Base-by-base conservation (phyloP, 768 basidiomycete species). In the Amanita inopinata region DNA sequence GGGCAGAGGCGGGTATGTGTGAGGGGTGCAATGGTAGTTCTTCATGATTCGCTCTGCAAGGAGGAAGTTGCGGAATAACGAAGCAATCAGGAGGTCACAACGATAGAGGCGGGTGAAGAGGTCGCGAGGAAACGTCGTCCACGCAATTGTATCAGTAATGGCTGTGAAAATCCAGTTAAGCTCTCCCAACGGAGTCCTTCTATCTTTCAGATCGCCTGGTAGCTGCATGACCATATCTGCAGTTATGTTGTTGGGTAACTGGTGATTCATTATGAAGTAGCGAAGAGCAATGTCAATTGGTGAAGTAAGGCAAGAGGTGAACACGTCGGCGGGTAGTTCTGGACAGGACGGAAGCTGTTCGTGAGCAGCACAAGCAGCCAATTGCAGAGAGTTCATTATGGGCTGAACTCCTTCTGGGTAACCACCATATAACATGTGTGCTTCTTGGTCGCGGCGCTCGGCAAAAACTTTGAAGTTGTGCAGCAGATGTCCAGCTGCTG, bases 161-260 rank as follows among this genome's bases (percentile, higher is more conserved):
- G 94, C 91, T 1, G 92, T 98, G 64, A 98, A 98, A 49, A 98
- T 98, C 96, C 96, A 99, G 58, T 94, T 96, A n/a, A 99, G 75
- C 63, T 99, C 96, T 38, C 96, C 96, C 0, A 99, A 69, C 1
- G 96, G 93, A 0, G 96, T 98, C 18, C 93, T 77, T 14, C 96
- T 76, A 56, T 99, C 96, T 62, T 94, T 96, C 46, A 98, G 74
- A 57, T 97, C 93, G 6, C 96, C 96, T 0, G 96, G 96, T 9
- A 99, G 76, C 58, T 92, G 87, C 73, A 87, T 79, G 24, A 93
- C 83, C 85, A 91, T 87, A 54, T 97, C 91, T 20, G 83, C 71
- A 6, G 80, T 82, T 54, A 87, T 75, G 45, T 80, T 79, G 51
- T 77, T 80, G 4, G 85, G 86, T 8, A 91, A 75, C 41, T 83